These are phyloP conservation scores for Lachancea quebecensis DNA, from an alignment of 805 yeast genomes.

Conservation along the genomic window DNA sequence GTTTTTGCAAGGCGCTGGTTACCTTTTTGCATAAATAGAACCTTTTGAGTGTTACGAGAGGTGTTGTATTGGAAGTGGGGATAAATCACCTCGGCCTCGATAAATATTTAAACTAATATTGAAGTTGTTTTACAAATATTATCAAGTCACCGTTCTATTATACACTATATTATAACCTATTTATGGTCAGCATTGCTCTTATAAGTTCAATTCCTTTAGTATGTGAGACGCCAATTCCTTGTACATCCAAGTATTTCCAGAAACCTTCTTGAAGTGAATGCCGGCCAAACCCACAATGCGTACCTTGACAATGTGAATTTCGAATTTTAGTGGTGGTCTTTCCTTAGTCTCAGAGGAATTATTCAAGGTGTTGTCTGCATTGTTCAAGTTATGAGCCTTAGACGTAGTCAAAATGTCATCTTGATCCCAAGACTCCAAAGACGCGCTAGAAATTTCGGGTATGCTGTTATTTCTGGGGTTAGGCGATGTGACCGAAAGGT, in stretches of 20 bases:
- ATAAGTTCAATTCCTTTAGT: constrained; percentile 62
- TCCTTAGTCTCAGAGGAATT: constrained; percentile 15
- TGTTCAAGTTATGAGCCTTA: constrained; percentile 58
- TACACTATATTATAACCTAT: neutral
- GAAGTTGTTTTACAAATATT: neutral
- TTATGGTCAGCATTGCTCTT: neutral
- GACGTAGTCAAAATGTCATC: constrained; percentile 40
- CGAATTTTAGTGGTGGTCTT: constrained; percentile 73
- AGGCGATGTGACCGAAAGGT: constrained; percentile 26
- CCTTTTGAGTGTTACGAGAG: too few relatives aligned
- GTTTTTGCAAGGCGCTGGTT: neutral
- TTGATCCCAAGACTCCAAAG: constrained; percentile 29
- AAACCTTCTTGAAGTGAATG: constrained; percentile 86
- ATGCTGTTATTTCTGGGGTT: constrained; percentile 17
- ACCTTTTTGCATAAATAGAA: neutral
- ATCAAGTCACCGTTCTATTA: neutral
- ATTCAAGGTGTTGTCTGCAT: constrained; percentile 34
- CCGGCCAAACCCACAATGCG: constrained; percentile 88
- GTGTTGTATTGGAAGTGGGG: too few relatives aligned
- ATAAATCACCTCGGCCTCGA: too few relatives aligned
- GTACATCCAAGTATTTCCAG: constrained; percentile 94
- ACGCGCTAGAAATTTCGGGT: constrained; percentile 30
- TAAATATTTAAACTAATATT: too few relatives aligned
- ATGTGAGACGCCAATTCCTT: constrained; percentile 85
- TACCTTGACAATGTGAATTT: constrained; percentile 85